phyloP scores from a whole-genome alignment of 352 stramenopile species.

The Phytophthora cryptogea region DNA sequence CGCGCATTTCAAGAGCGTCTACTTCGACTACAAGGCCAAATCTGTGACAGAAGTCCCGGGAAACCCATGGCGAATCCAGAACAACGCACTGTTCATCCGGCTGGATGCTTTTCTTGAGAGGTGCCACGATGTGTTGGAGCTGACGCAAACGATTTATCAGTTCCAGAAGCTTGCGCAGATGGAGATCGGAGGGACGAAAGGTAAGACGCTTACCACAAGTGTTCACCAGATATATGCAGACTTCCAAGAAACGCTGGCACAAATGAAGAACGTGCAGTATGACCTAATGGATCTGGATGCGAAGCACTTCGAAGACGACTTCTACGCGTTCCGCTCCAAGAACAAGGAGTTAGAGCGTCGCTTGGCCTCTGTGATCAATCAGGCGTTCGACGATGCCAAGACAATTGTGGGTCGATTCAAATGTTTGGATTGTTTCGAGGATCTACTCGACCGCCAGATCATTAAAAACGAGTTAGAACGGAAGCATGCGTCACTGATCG shows the following conservation, averaged over 20 bases:
- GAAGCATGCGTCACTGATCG: slow-evolving; percentile 83
- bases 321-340: slow-evolving; percentile 88
- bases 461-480: slow-evolving; percentile 91
- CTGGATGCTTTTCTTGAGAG: slow-evolving; percentile 91
- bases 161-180: slow-evolving; percentile 89
- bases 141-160: slow-evolving; percentile 90
- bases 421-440: slow-evolving; percentile 92
- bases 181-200: slow-evolving; percentile 93
- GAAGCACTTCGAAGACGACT: slow-evolving; percentile 92
- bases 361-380: slow-evolving; percentile 88
- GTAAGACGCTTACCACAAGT: slow-evolving; percentile 91
- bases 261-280: slow-evolving; percentile 85
- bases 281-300: slow-evolving; percentile 91
- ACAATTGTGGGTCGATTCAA: slow-evolving; percentile 89
- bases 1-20: slow-evolving; percentile 90
- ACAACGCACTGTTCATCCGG: slow-evolving; percentile 91
- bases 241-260: slow-evolving; percentile 77
- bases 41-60: slow-evolving; percentile 75
- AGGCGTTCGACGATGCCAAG: slow-evolving; percentile 93
- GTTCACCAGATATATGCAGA: slow-evolving; percentile 90
- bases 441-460: slow-evolving; percentile 80
- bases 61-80: slow-evolving; percentile 92
- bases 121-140: slow-evolving; percentile 91
- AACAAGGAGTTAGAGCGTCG: slow-evolving; percentile 90
- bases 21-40: slow-evolving; percentile 93